These are phyloP conservation scores for Candida sithepensis DNA, from an alignment of 805 yeast genomes.

Conservation along the genomic window DNA sequence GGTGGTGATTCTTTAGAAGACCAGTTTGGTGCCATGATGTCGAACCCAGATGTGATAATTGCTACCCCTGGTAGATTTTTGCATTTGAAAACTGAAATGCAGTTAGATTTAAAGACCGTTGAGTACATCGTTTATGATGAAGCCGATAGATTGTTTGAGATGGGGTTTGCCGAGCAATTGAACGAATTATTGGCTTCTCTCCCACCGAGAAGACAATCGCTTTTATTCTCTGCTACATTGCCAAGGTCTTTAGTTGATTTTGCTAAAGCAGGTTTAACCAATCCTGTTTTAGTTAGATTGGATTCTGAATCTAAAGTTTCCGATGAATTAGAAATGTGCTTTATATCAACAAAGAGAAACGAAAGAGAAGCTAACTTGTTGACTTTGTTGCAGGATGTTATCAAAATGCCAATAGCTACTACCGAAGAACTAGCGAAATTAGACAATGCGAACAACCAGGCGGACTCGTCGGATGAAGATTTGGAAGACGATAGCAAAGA, in stretches of 20 bases:
- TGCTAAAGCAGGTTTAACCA: constrained; percentile 93
- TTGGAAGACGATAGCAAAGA: constrained; percentile 39
- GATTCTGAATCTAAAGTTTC: constrained; percentile 92
- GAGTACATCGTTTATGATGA: constrained; percentile 95
- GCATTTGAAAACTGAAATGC: constrained; percentile 96
- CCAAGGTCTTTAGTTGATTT: constrained; percentile 92
- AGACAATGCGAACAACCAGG: constrained; percentile 42
- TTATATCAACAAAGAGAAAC: constrained; percentile 70
- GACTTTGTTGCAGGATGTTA: constrained; percentile 74
- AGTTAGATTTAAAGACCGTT: constrained; percentile 71
- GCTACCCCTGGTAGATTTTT: constrained; percentile 98
- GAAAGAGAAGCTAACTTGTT: constrained; percentile 89
- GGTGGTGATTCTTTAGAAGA: constrained; percentile 99
- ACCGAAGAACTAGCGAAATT: constrained; percentile 60
- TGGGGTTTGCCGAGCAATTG: constrained; percentile 93
- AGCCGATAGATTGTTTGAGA: constrained; percentile 93
- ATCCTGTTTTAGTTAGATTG: constrained; percentile 87
- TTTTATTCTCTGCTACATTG: constrained; percentile 90
- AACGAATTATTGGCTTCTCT: constrained; percentile 82
- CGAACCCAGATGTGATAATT: constrained; percentile 89
- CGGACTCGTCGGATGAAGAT: constrained; percentile 53
- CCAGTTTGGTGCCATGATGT: constrained; percentile 88
- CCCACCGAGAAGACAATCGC: constrained; percentile 80
- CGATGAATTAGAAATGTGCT: constrained; percentile 87
- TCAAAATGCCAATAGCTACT: constrained; percentile 78